These are phyloP conservation scores for Colletotrichum paranaense DNA, from an alignment of 2,329 filamentous ascomycete species.

Conservation along the genomic window DNA sequence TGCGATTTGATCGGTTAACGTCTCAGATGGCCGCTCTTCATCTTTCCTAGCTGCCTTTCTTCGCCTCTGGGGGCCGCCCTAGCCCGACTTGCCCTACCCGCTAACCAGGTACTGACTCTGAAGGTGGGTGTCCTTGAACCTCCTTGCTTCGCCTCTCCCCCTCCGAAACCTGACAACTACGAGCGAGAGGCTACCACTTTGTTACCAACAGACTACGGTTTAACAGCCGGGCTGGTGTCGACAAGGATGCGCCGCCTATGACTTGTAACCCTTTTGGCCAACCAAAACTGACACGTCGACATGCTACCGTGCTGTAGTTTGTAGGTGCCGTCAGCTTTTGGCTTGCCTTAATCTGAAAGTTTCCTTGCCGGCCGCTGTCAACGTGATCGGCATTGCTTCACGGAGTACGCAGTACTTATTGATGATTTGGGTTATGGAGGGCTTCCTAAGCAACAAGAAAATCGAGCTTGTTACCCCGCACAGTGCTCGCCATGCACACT, in stretches of 20 bases:
- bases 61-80: neutral
- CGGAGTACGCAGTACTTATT: no score
- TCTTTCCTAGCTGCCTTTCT: constrained; percentile 6
- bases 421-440: neutral
- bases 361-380: neutral
- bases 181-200: neutral
- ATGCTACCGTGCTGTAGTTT: neutral
- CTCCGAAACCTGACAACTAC: neutral
- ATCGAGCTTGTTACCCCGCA: constrained; percentile 6
- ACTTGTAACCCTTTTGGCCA: neutral
- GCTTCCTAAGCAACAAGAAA: neutral
- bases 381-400: neutral
- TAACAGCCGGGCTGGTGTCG: neutral
- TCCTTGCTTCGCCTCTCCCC: neutral
- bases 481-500: constrained; percentile 1
- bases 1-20: constrained; percentile 28
- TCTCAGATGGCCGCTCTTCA: constrained; percentile 13
- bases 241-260: constrained; percentile 6
- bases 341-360: neutral
- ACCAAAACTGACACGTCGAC: neutral
- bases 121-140: neutral
- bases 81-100: constrained; percentile 7
- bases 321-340: neutral
- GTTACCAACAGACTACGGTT: neutral
- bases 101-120: constrained; percentile 14